phyloP scores from a whole-genome alignment of 1,284 basidiomycete species.

The Limonomyces culmigenus region DNA sequence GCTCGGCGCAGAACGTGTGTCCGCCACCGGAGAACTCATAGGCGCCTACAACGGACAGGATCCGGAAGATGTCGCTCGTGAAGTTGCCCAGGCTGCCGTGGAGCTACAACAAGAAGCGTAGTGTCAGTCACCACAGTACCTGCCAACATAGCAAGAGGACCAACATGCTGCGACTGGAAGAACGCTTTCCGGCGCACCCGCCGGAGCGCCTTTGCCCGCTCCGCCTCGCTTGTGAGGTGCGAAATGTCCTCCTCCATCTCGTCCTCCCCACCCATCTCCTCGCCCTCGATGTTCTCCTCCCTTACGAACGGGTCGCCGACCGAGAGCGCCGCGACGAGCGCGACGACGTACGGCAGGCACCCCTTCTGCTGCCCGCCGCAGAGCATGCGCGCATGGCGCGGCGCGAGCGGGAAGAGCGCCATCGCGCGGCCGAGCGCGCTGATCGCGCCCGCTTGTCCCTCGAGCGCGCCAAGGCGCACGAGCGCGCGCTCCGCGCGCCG shows the following conservation, averaged over 20 bases:
- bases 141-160: slow-evolving; percentile 7
- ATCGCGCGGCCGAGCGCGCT: slow-evolving; percentile 84
- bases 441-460: slow-evolving; percentile 55
- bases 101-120: slow-evolving; percentile 28
- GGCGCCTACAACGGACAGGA: slow-evolving; percentile 86
- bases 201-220: slow-evolving; percentile 51
- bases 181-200: slow-evolving; percentile 55
- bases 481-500: slow-evolving; percentile 74
- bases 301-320: slow-evolving; percentile 94
- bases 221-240: slow-evolving; percentile 39
- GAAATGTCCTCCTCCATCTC: slow-evolving; percentile 26
- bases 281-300: slow-evolving; percentile 46
- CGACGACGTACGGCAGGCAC: slow-evolving; percentile 84
- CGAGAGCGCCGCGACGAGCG: slow-evolving; percentile 82
- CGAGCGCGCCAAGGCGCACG: slow-evolving; percentile 61
- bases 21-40: slow-evolving; percentile 85
- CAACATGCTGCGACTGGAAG: slow-evolving; percentile 66
- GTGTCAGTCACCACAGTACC: slow-evolving; percentile 3
- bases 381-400: slow-evolving; percentile 89
- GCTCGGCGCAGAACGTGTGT: slow-evolving; percentile 67
- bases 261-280: slow-evolving; percentile 22
- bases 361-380: slow-evolving; percentile 84
- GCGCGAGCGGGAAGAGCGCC: slow-evolving; percentile 87
- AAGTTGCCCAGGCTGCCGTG: slow-evolving; percentile 73
- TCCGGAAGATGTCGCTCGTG: slow-evolving; percentile 80